Evolutionary conservation across 192 early-diverging fungal species (phyloP).

Genomic region (Umbelopsis vinacea): DNA sequence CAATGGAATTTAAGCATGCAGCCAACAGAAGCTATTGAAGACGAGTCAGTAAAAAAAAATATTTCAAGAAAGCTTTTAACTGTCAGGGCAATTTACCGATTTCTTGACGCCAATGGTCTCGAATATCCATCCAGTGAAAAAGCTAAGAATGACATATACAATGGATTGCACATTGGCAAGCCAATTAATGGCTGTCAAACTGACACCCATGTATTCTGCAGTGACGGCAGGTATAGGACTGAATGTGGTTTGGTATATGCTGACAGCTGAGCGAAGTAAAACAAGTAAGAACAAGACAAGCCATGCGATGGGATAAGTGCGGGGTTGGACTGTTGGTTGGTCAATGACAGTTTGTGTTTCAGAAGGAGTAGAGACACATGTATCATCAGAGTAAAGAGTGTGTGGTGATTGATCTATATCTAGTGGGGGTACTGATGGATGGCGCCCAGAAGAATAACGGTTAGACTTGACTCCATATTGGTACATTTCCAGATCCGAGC

Average conservation of each 20-base stretch:
- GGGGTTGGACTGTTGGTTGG: neutral
- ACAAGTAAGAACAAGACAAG: constrained; percentile 34
- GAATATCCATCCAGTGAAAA: constrained; percentile 43
- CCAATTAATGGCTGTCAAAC: constrained; percentile 41
- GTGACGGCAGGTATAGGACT: constrained; percentile 34
- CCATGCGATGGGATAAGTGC: constrained; percentile 44
- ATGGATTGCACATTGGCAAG: constrained; percentile 40
- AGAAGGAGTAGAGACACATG: constrained; percentile 9
- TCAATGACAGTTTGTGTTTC: constrained; percentile 16
- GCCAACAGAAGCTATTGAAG: constrained; percentile 33
- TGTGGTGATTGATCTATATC: constrained; percentile 3
- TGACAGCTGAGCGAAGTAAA: constrained; percentile 29
- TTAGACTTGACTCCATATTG: neutral
- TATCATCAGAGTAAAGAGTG: constrained; percentile 7
- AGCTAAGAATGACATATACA: constrained; percentile 40
- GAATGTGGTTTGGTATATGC: constrained; percentile 39
- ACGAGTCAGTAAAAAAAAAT: neutral
- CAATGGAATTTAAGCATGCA: constrained; percentile 27
- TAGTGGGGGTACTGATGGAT: neutral
- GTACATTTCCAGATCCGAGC: neutral
- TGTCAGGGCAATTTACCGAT: constrained; percentile 27
- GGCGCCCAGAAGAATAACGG: neutral
- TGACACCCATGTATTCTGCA: constrained; percentile 29
- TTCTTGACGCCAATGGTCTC: constrained; percentile 37
- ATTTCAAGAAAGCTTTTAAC: neutral